These are phyloP conservation scores for Conticribra weissflogii DNA, from an alignment of 108 stramenopile species.

Conservation along the genomic window DNA sequence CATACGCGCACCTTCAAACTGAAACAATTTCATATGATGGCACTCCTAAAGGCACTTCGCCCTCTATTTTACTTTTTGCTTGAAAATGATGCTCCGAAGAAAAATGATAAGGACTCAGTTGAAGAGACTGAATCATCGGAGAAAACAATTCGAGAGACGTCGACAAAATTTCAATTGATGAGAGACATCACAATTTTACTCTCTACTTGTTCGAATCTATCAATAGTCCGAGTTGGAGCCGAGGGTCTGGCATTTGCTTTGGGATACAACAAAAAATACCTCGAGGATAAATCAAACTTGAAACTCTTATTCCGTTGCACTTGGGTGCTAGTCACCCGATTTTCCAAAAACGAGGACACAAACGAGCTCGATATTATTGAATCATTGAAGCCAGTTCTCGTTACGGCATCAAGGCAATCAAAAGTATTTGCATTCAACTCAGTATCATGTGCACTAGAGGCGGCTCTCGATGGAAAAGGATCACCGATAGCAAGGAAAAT, in stretches of 20 bases:
- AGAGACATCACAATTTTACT: constrained; percentile 16
- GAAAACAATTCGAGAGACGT: too few relatives aligned
- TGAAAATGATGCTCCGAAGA: not conserved
- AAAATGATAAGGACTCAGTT: not conserved
- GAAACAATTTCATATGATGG: constrained; percentile 24
- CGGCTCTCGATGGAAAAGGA: not conserved
- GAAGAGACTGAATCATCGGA: not conserved
- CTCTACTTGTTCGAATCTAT: not conserved
- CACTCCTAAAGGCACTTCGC: constrained; percentile 14
- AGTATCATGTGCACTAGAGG: constrained; percentile 14
- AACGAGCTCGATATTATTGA: not conserved
- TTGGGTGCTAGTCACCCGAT: constrained; percentile 4
- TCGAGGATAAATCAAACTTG: constrained; percentile 15
- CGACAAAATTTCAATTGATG: constrained; percentile 17
- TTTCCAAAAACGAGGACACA: not conserved
- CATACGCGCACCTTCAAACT: not conserved
- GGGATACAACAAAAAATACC: constrained; percentile 17
- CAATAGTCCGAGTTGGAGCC: constrained; percentile 14
- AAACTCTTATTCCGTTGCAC: constrained; percentile 23
- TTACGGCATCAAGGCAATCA: constrained; percentile 22
- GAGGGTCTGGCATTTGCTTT: constrained; percentile 23
- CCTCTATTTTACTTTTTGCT: constrained; percentile 22
- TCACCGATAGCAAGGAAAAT: constrained; percentile 5
- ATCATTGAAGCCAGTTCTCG: constrained; percentile 23
- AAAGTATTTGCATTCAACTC: constrained; percentile 22